A percentile compares a stretch with the other conserved stretches of the same genome.
Evolutionary conservation across 257 asterid species (phyloP).

Genomic region (Linderniella brevidens): DNA sequence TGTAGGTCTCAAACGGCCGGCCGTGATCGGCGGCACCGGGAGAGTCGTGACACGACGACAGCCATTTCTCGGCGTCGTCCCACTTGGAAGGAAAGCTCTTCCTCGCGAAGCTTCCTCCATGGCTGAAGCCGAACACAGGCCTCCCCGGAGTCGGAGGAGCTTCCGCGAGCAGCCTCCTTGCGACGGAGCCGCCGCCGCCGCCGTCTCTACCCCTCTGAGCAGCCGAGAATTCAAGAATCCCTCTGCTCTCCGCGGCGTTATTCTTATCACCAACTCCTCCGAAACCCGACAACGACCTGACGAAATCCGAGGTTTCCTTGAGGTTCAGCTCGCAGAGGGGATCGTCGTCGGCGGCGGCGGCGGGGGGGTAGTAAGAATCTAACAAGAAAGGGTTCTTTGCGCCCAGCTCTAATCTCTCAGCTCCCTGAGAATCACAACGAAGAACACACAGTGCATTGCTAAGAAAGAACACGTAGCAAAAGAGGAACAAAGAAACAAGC

Average conservation of each 20-base stretch:
- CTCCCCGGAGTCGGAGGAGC: conserved; percentile 96
- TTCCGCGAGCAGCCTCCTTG: conserved; percentile 42
- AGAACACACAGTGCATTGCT: no score
- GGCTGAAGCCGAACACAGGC: conserved; percentile 85
- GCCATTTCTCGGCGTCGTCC: conserved; percentile 99
- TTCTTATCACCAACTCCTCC: conserved; percentile 16
- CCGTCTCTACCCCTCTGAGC: conserved; percentile 16
- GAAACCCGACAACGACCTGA: conserved; percentile 44
- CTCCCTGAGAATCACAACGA: no score
- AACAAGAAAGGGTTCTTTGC: not conserved
- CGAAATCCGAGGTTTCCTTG: conserved; percentile 77
- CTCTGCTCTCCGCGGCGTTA: conserved; percentile 12
- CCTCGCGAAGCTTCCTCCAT: conserved; percentile 46
- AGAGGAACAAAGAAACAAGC: no score
- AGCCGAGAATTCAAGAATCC: conserved; percentile 23
- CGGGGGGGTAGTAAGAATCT: conserved; percentile 3
- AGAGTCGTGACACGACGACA: conserved; percentile 50
- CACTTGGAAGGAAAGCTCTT: conserved; percentile 78
- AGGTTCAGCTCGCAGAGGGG: conserved; percentile 77
- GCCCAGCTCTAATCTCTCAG: not conserved
- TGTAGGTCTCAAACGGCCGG: conserved; percentile 21
- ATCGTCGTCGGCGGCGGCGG: conserved; percentile 13
- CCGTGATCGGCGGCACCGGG: conserved; percentile 24
- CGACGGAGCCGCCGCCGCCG: conserved; percentile 14
- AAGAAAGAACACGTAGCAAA: no score